phyloP scores from a whole-genome alignment of 129 eudicot genomes.

The Tanacetum coccineum region DNA sequence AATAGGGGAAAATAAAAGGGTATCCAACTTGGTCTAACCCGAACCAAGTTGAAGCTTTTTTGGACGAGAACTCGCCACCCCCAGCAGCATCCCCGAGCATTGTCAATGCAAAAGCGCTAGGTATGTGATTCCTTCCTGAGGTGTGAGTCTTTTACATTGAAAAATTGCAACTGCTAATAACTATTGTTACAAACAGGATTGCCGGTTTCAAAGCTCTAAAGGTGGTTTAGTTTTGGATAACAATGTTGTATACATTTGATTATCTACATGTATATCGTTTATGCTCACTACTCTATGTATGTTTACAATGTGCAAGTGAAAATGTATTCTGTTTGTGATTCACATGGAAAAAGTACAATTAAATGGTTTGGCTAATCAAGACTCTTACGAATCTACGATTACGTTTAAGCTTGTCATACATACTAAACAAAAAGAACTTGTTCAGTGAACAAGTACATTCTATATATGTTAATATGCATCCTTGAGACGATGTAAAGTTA shows the following conservation, averaged over 20 bases:
- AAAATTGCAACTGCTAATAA: neutral
- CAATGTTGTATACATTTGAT: conserved; percentile 7
- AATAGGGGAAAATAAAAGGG: conserved; percentile 90
- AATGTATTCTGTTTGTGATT: conserved; percentile 15
- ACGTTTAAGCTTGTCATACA: too few species aligned
- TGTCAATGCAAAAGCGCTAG: conserved; percentile 84
- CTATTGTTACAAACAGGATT: conserved; percentile 45
- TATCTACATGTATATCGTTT: conserved; percentile 25
- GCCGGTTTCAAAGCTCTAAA: conserved; percentile 73
- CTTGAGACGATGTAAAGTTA: too few species aligned
- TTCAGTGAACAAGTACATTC: neutral
- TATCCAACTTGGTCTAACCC: conserved; percentile 85
- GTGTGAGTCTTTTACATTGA: neutral
- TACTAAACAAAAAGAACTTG: neutral
- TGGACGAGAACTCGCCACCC: conserved; percentile 74
- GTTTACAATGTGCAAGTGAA: conserved; percentile 24
- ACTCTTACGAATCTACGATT: neutral
- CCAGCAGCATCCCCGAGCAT: conserved; percentile 99
- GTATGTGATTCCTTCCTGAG: conserved; percentile 30
- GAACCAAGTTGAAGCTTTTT: conserved; percentile 66
- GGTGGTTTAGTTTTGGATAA: conserved; percentile 11
- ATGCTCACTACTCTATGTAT: conserved; percentile 27
- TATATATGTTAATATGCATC: too few species aligned
- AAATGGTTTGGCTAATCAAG: neutral
- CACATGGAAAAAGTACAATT: too few species aligned